These are phyloP conservation scores for Dictyostelium purpureum DNA, from an alignment of 78 protist species.

Conservation along the genomic window DNA sequence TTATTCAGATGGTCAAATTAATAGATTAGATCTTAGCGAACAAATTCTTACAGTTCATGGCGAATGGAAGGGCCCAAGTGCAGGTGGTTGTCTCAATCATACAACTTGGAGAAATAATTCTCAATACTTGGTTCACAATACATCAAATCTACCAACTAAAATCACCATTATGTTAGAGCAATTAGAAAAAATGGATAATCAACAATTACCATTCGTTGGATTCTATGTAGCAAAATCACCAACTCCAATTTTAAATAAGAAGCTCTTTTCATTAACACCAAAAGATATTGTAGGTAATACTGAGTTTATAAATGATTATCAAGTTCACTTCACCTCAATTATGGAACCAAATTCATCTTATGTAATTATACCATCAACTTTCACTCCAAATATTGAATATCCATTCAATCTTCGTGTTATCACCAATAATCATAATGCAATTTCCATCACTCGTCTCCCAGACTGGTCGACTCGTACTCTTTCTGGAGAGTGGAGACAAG, in stretches of 20 bases:
- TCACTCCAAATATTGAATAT: slow-evolving; percentile 53
- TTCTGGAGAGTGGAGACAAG: slow-evolving; percentile 55
- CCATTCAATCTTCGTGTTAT: slow-evolving; percentile 31
- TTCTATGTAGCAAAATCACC: slow-evolving; percentile 46
- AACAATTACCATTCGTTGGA: slow-evolving; percentile 50
- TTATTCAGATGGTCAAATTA: slow-evolving; percentile 11
- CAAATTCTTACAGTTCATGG: slow-evolving; percentile 23
- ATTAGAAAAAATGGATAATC: slow-evolving; percentile 35
- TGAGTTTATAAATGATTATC: slow-evolving; percentile 76
- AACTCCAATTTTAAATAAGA: neutral
- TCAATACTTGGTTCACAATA: slow-evolving; percentile 35
- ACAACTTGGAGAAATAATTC: slow-evolving; percentile 72
- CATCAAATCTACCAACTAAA: neutral
- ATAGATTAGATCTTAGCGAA: slow-evolving; percentile 6
- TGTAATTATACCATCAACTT: slow-evolving; percentile 44
- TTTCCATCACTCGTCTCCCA: slow-evolving; percentile 11
- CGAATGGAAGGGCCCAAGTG: slow-evolving; percentile 48
- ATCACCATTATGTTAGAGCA: slow-evolving; percentile 56
- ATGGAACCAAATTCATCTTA: slow-evolving; percentile 27
- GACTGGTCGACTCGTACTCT: slow-evolving; percentile 17
- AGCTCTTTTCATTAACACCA: slow-evolving; percentile 28
- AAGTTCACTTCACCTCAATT: slow-evolving; percentile 24
- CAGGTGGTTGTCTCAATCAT: slow-evolving; percentile 80
- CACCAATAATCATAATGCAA: neutral
- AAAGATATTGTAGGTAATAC: slow-evolving; percentile 73